Base-by-base conservation (phyloP, 2,329 filamentous ascomycete species). In the Colletotrichum sp. region DNA sequence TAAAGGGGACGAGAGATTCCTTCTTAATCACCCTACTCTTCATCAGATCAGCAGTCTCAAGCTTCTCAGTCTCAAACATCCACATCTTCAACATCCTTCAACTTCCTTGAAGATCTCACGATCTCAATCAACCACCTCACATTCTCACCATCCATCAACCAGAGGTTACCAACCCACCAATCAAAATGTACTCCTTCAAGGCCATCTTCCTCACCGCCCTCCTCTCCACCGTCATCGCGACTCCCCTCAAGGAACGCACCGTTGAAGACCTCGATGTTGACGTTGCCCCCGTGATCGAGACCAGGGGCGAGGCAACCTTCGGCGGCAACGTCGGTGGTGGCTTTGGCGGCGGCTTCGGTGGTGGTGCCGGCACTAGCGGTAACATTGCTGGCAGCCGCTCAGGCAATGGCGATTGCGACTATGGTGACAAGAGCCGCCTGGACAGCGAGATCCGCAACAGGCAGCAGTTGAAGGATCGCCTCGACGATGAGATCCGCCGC, bases 391-490 rank as follows among this genome's bases (percentile, higher is more conserved):
- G 68, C 12, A 44, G 7, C 36, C 67, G 73, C 60, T 59, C 55
- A 15, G 55, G 57, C 28, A 34, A 60, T 6, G 10, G 18, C 2
- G 66, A 28, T 26, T 74, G 64, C 59, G 70, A 64, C 34, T 34
- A 8, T 6, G 18, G 12, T 12, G 34, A 48, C 8, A 75, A 73
- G 48, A 8, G 30, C 6, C 66, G 70, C 2, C 64, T 75, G 60
- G 77, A 78, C 24, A 78, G 80, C 57, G 83, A 82, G 77, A 84
- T 84, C 52, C 79, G 79, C 68, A 81, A 81, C 70, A 77, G 79
- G 69, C 34, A 68, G 18, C 76, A 72, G 48, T 48, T 71, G 18
- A 83, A 81, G 68, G 81, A 82, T n/a, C 77, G 78, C 60, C 68
- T 68, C 8, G 79, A 79, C 66, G 76, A 69, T 4, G 73, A 75